Base-by-base conservation (phyloP, 192 early-diverging fungal species). In the Coemansia sp. region DNA sequence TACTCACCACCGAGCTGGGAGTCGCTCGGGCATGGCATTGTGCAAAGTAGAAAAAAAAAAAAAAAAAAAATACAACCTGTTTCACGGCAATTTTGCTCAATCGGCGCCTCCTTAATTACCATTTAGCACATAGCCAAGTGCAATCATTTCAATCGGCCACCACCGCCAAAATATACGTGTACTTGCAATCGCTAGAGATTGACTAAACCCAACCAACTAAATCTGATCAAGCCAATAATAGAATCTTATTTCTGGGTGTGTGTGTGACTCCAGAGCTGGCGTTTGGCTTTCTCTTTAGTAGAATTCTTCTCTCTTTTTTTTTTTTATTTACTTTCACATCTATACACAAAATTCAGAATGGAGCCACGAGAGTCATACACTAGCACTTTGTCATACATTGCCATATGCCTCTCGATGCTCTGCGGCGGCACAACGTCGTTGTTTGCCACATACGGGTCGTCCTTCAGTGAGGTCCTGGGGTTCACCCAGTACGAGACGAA, bases 341-440 rank as follows among this genome's bases (percentile, higher is more conserved):
- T 62, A 34, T 17, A 34, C 8, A n/a, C 15, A 15, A 34, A 58
- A 34, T 31, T 58, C 55, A 58, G 14, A 32, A 79, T 79, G 77
- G 77, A 74, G 38, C 41, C 72, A 37, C 78, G 63, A 12, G 71
- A 85, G 38, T 65, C 55, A 41, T 70, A 75, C 67, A 76, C 67
- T 9, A 55, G 64, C 61, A 85, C 72, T 34, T 68, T 80, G 6
- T 85, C 86, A 38, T 87, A 78, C 61, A 15, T 76, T 7, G 72
- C 73, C 5, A 76, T 71, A 15, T 79, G 85, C 58, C 21, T 80
- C 50, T 83, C 84, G 31, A 78, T 83, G 74, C 67, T 81, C 7
- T 77, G 80, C 23, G 85, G 84, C 32, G 90, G 90, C 32, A 90
- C 90, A 5, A 82, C 89, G 6, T 92, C 89, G 68, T 70, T 90